A percentile compares a stretch with the other conserved stretches of the same genome.
Conservation (phyloP, 2,329 filamentous ascomycete genomes). For the Epichloe glyceriae region DNA sequence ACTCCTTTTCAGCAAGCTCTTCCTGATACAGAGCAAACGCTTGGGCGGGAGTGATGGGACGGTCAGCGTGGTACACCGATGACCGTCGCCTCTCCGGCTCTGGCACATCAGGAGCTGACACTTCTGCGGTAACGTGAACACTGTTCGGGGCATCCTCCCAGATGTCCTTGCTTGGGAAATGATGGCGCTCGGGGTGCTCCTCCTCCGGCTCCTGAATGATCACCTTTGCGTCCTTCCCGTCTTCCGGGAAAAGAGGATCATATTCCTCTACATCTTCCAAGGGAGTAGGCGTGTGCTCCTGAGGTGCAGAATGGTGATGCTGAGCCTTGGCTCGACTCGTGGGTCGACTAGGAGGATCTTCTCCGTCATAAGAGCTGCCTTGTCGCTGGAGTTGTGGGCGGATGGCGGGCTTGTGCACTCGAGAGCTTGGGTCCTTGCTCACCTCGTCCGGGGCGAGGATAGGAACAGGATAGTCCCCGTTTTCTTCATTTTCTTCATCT, state of each 20-base stretch:
- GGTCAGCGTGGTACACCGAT: constrained; percentile 17
- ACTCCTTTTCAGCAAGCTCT: constrained; percentile 47
- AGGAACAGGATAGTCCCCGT: constrained; percentile 55
- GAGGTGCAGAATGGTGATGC: constrained; percentile 41
- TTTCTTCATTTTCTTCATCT: constrained; percentile 39
- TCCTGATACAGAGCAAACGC: constrained; percentile 55
- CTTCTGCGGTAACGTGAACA: constrained; percentile 64
- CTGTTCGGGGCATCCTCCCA: constrained; percentile 95
- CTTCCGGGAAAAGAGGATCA: constrained; percentile 84
- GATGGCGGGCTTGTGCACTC: constrained; percentile 66
- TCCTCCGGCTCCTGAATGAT: constrained; percentile 16
- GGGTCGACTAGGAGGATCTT: constrained; percentile 48
- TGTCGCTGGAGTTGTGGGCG: constrained; percentile 57
- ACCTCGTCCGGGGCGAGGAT: constrained; percentile 87
- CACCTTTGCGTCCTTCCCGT: constrained; percentile 38
- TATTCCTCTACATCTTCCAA: constrained; percentile 87
- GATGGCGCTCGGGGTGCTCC: constrained; percentile 44
- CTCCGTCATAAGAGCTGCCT: constrained; percentile 42
- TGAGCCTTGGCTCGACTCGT: constrained; percentile 43
- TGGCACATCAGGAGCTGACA: constrained; percentile 57
- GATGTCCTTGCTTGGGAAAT: constrained; percentile 87
- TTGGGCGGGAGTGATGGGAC: constrained; percentile 44
- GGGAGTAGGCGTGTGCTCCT: constrained; percentile 50
- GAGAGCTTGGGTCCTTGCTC: constrained; percentile 55
- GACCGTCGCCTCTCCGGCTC: constrained; percentile 26